phyloP scores from a whole-genome alignment of 1,139 yeast genomes.

The Suhomyces bribrorum region DNA sequence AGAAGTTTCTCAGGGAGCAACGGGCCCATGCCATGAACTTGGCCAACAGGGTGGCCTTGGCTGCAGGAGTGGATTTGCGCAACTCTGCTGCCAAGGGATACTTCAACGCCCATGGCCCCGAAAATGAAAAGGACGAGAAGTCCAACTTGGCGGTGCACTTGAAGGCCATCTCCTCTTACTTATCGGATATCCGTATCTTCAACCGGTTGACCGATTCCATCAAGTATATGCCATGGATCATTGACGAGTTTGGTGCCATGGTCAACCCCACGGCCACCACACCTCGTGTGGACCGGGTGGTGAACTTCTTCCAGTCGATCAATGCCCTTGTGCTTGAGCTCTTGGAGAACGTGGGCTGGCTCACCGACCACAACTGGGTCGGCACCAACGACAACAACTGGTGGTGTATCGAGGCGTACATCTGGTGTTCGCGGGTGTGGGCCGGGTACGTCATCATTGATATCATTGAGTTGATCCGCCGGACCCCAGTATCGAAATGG shows the following conservation, averaged over 20 bases:
- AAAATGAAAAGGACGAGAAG: conserved; percentile 12
- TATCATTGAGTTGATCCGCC: conserved; percentile 44
- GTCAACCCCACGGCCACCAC: conserved; percentile 25
- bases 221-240: conserved; percentile 52
- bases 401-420: conserved; percentile 48
- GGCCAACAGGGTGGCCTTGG: conserved; percentile 15
- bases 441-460: conserved; percentile 53
- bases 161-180: conserved; percentile 44
- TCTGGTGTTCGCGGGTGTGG: conserved; percentile 60
- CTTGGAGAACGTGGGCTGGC: conserved; percentile 59
- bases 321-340: conserved; percentile 50
- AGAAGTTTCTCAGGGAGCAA: conserved; percentile 32
- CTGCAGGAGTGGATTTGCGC: conserved; percentile 21
- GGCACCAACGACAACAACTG: conserved; percentile 44
- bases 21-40: conserved; percentile 24
- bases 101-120: conserved; percentile 1
- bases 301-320: conserved; percentile 43
- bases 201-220: conserved; percentile 55
- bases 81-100: conserved; percentile 19
- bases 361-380: conserved; percentile 57
- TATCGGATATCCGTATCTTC: conserved; percentile 56
- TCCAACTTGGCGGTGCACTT: conserved; percentile 42
- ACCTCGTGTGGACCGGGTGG: conserved; percentile 35
- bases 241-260: conserved; percentile 39
- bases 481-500: conserved; percentile 43